A percentile compares a stretch with the other conserved stretches of the same genome.
phyloP scores from a whole-genome alignment of 2,329 filamentous ascomycete genomes.

The Penicillium hordei region DNA sequence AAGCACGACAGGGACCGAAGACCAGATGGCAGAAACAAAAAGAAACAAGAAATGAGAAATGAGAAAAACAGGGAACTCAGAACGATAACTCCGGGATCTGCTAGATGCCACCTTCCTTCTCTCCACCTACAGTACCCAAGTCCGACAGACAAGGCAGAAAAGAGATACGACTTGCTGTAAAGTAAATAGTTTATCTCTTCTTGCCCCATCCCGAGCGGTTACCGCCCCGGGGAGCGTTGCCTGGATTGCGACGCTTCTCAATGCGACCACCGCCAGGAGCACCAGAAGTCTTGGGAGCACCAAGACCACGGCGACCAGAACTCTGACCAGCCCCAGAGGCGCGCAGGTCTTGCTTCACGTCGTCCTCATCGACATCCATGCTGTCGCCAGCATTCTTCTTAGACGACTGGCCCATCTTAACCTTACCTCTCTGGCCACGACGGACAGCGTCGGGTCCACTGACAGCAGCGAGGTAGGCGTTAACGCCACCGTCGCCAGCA shows the following conservation, averaged over 20 bases:
- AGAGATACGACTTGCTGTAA: not conserved
- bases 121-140: not conserved
- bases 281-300: constrained; percentile 28
- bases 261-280: constrained; percentile 25
- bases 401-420: constrained; percentile 57
- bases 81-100: constrained; percentile 13
- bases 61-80: not conserved
- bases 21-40: constrained; percentile 11
- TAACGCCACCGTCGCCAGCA: constrained; percentile 46
- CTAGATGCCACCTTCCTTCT: constrained; percentile 8
- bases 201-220: constrained; percentile 13
- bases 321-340: constrained; percentile 17
- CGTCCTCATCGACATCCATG: constrained; percentile 47
- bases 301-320: constrained; percentile 24
- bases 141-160: not conserved
- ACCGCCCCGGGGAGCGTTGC: constrained; percentile 11
- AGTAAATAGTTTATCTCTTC: constrained; percentile 7
- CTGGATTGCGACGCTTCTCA: constrained; percentile 29
- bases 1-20: constrained; percentile 12
- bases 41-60: not conserved
- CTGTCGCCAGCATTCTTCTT: constrained; percentile 39
- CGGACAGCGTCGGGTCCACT: constrained; percentile 59
- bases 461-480: constrained; percentile 62
- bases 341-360: constrained; percentile 22
- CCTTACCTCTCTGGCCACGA: constrained; percentile 58